A percentile compares a stretch with the other conserved stretches of the same genome.
Conservation (phyloP, 2,329 filamentous ascomycete species). For the Penicillium sp. region DNA sequence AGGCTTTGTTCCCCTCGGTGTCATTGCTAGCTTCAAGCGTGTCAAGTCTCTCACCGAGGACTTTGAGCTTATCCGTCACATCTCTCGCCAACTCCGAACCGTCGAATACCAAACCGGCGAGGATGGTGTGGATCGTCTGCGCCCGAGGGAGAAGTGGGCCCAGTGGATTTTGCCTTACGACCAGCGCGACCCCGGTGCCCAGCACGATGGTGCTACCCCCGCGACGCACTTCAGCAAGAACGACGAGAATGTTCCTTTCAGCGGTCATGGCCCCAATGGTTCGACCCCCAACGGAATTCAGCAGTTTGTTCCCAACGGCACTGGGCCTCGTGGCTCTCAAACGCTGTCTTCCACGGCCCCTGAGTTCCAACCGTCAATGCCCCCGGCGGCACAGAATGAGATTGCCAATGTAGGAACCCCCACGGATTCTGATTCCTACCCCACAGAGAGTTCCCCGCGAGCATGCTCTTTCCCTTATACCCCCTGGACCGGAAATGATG, state of each 20-base stretch:
- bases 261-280: slow-evolving; percentile 37
- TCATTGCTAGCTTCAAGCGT: slow-evolving; percentile 86
- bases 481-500: background rate
- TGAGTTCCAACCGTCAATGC: slow-evolving; percentile 63
- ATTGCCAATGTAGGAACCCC: slow-evolving; percentile 41
- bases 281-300: slow-evolving; percentile 23
- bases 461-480: background rate
- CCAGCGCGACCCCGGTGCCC: slow-evolving; percentile 73
- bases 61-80: slow-evolving; percentile 72
- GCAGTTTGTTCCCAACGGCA: slow-evolving; percentile 46
- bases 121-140: slow-evolving; percentile 78
- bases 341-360: slow-evolving; percentile 67
- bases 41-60: slow-evolving; percentile 75
- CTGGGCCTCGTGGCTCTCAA: slow-evolving; percentile 44
- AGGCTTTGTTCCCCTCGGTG: slow-evolving; percentile 80
- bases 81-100: slow-evolving; percentile 71
- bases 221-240: slow-evolving; percentile 25
- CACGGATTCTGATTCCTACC: slow-evolving; percentile 3
- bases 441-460: background rate
- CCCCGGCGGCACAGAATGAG: slow-evolving; percentile 37
- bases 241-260: slow-evolving; percentile 46
- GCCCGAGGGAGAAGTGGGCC: slow-evolving; percentile 75
- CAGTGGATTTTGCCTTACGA: slow-evolving; percentile 75
- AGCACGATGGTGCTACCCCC: slow-evolving; percentile 68
- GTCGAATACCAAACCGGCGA: slow-evolving; percentile 77